Percentiles rank a stretch among this genome's conserved stretches.
phyloP scores from a whole-genome alignment of 164 flowering plant genomes.

The Taxillus chinensis region DNA sequence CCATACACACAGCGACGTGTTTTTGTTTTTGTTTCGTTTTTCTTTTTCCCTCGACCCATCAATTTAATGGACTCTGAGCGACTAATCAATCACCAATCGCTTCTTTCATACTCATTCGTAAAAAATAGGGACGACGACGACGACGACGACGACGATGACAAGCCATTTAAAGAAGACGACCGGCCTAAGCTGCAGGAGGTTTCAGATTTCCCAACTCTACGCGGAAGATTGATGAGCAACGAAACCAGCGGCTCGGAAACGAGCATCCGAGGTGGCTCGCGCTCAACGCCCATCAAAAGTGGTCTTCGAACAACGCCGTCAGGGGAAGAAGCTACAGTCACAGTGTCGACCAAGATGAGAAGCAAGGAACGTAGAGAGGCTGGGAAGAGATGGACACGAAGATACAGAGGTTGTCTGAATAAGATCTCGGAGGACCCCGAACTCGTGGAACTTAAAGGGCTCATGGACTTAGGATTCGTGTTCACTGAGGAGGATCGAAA shows the following conservation, averaged over 20 bases:
- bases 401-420: not conserved
- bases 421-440: slow-evolving; percentile 30
- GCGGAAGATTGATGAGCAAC: not conserved
- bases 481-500: slow-evolving; percentile 23
- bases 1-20: not conserved
- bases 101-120: slow-evolving; percentile 24
- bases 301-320: not conserved
- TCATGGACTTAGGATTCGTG: slow-evolving; percentile 33
- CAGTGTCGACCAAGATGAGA: not conserved
- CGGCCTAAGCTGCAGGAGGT: not conserved
- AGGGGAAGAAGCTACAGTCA: not conserved
- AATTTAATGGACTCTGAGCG: not conserved
- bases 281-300: not conserved
- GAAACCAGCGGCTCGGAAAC: not conserved
- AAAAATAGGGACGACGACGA: not conserved
- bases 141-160: not conserved
- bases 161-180: not conserved
- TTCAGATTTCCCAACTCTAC: not conserved
- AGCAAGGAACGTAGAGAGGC: not conserved
- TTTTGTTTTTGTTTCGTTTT: no score
- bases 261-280: not conserved
- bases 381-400: not conserved
- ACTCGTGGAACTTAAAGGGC: slow-evolving; percentile 26
- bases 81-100: not conserved
- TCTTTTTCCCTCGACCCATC: no score